Base-by-base conservation (phyloP, 306 rosid species). In the Lathyrus tuberosus region DNA sequence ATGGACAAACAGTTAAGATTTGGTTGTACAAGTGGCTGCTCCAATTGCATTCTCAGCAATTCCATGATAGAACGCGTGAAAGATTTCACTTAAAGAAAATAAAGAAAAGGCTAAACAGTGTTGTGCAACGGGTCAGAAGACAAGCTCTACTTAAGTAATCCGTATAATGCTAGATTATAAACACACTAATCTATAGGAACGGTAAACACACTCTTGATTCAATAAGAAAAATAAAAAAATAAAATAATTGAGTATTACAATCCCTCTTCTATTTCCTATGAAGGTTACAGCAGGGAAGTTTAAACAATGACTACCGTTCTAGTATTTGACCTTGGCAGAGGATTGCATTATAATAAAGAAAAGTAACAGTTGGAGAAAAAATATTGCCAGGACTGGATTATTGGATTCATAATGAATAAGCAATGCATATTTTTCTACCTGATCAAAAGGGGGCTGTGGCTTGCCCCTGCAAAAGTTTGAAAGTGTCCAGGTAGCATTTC, bases 391-490 rank as follows among this genome's bases (percentile, higher is more conserved):
- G 16, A 47, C 10, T 44, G 8, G 5, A 37, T 28, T 61, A 54
- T 69, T 41, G 1, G 52, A 20, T 22, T 53, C 41, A 30, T 71
- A 63, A 9, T 59, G 62, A 76, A 28, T 42, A 64, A 54, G 33
- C 68, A 62, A 30, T 35, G 49, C 44, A 43, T 59, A 62, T 51
- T 65, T 46, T 59, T 54, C 54, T 79, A 92, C 98, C 98, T 84
- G 89, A 40, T 92, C 98, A 86, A 92, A 92, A 59, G 89, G 82
- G 70, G 96, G 98, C 64, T 92, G 98, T 43, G 98, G 98, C 78
- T 92, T 92, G 80, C 98, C 98, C 85, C 96, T 85, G 87, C 98
- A 92, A 74, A 92, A 92, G 69, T 92, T 89, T 17, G 98, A 92
- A 57, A 92, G 84, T 9, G 98, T 92, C 98, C 98, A 92, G 4